phyloP scores from a whole-genome alignment of 2,329 filamentous ascomycete species.

The Venturia effusa region DNA sequence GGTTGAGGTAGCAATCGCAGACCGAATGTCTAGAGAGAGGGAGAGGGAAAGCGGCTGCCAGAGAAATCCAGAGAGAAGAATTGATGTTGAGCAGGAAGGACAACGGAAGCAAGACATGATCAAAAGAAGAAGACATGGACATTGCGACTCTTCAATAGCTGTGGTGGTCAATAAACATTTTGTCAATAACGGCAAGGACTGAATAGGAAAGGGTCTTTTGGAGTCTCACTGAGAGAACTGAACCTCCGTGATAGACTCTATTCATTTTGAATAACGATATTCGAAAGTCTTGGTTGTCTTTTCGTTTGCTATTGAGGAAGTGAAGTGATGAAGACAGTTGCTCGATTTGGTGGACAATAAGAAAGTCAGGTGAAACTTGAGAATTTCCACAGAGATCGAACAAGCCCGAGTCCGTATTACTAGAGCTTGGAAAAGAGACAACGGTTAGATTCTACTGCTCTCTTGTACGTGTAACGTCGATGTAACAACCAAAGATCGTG shows the following conservation, averaged over 20 bases:
- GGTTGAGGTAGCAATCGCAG: neutral
- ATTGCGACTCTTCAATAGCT: neutral
- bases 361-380: neutral
- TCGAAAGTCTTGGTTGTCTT: neutral
- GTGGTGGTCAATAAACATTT: neutral
- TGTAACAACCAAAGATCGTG: neutral
- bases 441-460: too few species aligned
- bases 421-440: too few species aligned
- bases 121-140: neutral
- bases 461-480: too few species aligned
- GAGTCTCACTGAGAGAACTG: too few species aligned
- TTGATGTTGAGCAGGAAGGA: neutral
- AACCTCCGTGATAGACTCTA: neutral
- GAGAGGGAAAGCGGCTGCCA: neutral
- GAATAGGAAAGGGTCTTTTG: neutral
- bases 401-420: too few species aligned
- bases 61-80: neutral
- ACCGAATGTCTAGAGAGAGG: neutral
- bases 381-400: too few species aligned
- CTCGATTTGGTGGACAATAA: constrained; percentile 19
- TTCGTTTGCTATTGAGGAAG: neutral
- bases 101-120: neutral
- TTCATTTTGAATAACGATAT: neutral
- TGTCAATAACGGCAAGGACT: neutral
- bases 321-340: constrained; percentile 7